Conservation (phyloP, 176 grass and related monocot species). For the Tillandsia leiboldiana region DNA sequence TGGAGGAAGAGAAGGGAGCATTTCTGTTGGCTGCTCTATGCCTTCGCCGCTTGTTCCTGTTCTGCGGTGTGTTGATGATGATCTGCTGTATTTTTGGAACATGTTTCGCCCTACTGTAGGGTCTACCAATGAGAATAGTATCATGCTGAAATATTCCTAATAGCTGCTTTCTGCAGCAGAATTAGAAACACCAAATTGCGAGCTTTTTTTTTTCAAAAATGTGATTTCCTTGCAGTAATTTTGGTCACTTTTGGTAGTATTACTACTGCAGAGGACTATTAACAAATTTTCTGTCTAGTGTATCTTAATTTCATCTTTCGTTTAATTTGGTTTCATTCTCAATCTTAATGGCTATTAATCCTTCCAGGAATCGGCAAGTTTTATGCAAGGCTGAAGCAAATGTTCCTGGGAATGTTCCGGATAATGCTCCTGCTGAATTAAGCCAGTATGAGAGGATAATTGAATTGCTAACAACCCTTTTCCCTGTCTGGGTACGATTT, state of each 20-base stretch:
- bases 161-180: too few relatives aligned
- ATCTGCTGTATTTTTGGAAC: too few relatives aligned
- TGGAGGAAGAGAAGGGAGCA: conserved; percentile 17
- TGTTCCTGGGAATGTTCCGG: conserved; percentile 59
- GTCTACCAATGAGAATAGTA: too few relatives aligned
- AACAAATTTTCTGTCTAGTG: too few relatives aligned
- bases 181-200: too few relatives aligned
- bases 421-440: conserved; percentile 27
- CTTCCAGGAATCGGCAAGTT: conserved; percentile 54
- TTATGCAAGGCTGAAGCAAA: conserved; percentile 81
- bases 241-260: too few relatives aligned
- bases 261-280: too few relatives aligned
- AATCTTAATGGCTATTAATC: conserved; percentile 18
- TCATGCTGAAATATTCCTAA: too few relatives aligned
- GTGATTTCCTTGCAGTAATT: too few relatives aligned
- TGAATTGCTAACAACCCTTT: conserved; percentile 91
- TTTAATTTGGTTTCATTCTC: conserved; percentile 3
- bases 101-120: too few relatives aligned
- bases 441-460: conserved; percentile 81
- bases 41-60: conserved; percentile 15
- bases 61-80: conserved; percentile 28
- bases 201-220: too few relatives aligned
- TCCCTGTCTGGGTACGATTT: conserved; percentile 78
- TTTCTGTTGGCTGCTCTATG: conserved; percentile 20
- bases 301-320: background rate